These are phyloP conservation scores for Thermothielavioides terrestris DNA, from an alignment of 495 filamentous ascomycete genomes.

Conservation along the genomic window DNA sequence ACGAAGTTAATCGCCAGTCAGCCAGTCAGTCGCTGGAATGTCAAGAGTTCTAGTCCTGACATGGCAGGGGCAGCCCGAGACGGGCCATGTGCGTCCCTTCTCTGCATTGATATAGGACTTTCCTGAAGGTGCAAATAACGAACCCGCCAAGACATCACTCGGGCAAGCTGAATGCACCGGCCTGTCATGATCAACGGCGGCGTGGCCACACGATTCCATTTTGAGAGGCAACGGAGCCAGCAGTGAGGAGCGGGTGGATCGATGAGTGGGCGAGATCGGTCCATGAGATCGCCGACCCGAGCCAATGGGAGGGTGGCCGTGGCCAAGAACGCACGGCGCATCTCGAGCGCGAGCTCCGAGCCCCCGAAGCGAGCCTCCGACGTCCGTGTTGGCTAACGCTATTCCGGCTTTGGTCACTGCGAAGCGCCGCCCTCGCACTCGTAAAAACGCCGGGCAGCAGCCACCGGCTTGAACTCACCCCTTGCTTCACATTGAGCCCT, in stretches of 20 bases:
- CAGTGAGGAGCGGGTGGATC: background rate
- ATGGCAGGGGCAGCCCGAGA: too few species aligned
- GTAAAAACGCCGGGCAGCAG: background rate
- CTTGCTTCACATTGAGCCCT: background rate
- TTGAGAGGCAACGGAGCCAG: background rate
- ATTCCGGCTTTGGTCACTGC: too few species aligned
- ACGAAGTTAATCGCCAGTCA: too few species aligned
- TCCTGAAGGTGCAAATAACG: too few species aligned
- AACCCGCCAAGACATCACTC: too few species aligned
- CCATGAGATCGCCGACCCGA: background rate
- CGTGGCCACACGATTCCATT: background rate
- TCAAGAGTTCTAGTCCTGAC: too few species aligned
- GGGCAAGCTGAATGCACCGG: background rate
- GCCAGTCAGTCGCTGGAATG: too few species aligned
- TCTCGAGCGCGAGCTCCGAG: conserved; percentile 11
- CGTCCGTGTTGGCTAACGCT: background rate
- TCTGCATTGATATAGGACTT: too few species aligned
- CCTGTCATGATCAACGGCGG: background rate
- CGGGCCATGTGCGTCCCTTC: too few species aligned
- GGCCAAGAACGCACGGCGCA: background rate
- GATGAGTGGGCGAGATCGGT: background rate
- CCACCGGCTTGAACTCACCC: background rate
- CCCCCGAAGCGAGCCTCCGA: conserved; percentile 3
- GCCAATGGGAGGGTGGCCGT: background rate
- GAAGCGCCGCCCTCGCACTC: background rate